Base-by-base conservation (phyloP, 139 green algal genomes). In the Tetraselmis striata region DNA sequence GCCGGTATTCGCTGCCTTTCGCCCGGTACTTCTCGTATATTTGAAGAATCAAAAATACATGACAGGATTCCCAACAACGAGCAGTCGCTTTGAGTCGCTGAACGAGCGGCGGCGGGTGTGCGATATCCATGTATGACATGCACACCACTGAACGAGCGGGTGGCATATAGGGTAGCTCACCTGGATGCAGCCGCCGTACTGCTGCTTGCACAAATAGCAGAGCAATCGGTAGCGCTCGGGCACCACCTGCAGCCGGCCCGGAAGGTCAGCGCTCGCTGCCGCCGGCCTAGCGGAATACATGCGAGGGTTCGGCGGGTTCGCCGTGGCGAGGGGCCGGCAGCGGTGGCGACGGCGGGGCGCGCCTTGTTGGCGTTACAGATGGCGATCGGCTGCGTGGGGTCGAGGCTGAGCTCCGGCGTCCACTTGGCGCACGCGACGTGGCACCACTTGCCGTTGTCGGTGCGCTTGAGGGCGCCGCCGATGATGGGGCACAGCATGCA, bases 171-270 rank as follows among this genome's bases (percentile, higher is more conserved):
- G n/a, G n/a, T n/a, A n/a, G n/a, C n/a, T n/a, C n/a, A n/a, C 89
- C 80, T 92, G 94, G 28, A 96, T 91, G 89, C 88, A 94, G 1
- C 93, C 93, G 30, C 94, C 94, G 77, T 97, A 84, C 11, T 77
- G 81, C 83, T 95, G 88, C 32, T 81, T 76, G 87, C 94, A 98
- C 25, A 97, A 28, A 59, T 26, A 83, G 86, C 93, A 97, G 2
- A 75, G 31, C n/a, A 93, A 87, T 77, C 80, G n/a, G 28, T 59
- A 81, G 25, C 85, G 87, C 28, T 32, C 28, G 28, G 28, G 29
- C 2, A 2, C 76, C 76, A 45, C 28, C 76, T 79, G 76, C 18
- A 28, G 30, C 77, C 83, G 78, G 18, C n/a, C 31, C 30, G 76
- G 27, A 28, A 58, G 28, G 76, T 5, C 5, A 79, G 28, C 28